A percentile compares a stretch with the other conserved stretches of the same genome.
Evolutionary conservation across 805 yeast genomes (phyloP).

Genomic region (Candida ulmi): DNA sequence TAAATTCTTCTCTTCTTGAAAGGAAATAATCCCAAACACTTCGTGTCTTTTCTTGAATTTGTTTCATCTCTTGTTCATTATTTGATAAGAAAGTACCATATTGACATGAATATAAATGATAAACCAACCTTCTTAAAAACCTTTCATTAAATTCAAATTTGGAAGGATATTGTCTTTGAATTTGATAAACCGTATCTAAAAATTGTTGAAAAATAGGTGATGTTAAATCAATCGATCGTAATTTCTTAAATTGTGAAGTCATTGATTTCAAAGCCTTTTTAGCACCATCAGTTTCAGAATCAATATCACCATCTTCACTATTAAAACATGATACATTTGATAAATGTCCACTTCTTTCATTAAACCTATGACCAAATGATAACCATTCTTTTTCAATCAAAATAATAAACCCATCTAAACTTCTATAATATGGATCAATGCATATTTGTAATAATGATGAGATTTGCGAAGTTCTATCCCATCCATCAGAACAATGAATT

Average conservation of each 20-base stretch:
- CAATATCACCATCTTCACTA: conserved; percentile 37
- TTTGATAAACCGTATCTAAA: conserved; percentile 82
- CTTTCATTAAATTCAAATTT: conserved; percentile 86
- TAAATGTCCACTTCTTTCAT: conserved; percentile 77
- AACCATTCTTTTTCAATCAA: conserved; percentile 94
- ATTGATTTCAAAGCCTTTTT: conserved; percentile 42
- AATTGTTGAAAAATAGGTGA: conserved; percentile 95
- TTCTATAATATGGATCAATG: conserved; percentile 85
- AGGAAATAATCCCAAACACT: conserved; percentile 93
- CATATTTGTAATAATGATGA: conserved; percentile 80
- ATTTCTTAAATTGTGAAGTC: conserved; percentile 45
- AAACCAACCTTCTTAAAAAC: conserved; percentile 74
- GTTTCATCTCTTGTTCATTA: conserved; percentile 56
- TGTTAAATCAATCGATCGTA: conserved; percentile 49
- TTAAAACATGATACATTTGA: conserved; percentile 25
- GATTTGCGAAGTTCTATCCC: conserved; percentile 95
- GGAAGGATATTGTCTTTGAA: conserved; percentile 62
- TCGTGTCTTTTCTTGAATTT: conserved; percentile 49
- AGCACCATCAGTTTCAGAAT: conserved; percentile 25
- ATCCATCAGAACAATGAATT: conserved; percentile 96
- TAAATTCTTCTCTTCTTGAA: conserved; percentile 67
- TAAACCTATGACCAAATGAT: conserved; percentile 87
- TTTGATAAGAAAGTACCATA: conserved; percentile 87
- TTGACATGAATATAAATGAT: conserved; percentile 90
- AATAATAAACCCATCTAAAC: conserved; percentile 80